Percentiles rank a stretch among this genome's conserved stretches.
These are phyloP conservation scores for Elongisporangium prolatum DNA, from an alignment of 352 stramenopile genomes.

Conservation along the genomic window DNA sequence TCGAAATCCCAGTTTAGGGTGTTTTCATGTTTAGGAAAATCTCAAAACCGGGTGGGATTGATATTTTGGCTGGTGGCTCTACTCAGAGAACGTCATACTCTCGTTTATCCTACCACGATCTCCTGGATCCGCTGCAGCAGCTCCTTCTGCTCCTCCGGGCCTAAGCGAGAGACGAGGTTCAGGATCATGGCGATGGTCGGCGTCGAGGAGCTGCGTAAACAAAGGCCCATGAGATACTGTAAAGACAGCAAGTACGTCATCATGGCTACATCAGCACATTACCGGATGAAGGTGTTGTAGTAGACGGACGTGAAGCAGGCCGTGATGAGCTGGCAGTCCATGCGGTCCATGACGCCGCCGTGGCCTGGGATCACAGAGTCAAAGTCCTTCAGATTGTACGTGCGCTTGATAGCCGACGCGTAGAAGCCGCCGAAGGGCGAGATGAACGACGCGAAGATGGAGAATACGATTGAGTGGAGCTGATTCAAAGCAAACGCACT, in stretches of 20 bases:
- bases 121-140: conserved; percentile 65
- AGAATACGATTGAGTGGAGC: conserved; percentile 96
- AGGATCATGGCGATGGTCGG: conserved; percentile 70
- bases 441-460: conserved; percentile 96
- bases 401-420: conserved; percentile 98
- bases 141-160: conserved; percentile 63
- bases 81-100: not conserved
- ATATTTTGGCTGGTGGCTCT: not conserved
- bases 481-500: conserved; percentile 32
- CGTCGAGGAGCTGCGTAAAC: conserved; percentile 37
- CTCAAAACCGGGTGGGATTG: not conserved
- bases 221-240: conserved; percentile 5
- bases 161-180: conserved; percentile 64
- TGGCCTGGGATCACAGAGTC: conserved; percentile 98
- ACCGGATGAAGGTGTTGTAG: conserved; percentile 97
- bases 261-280: conserved; percentile 11
- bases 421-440: conserved; percentile 99
- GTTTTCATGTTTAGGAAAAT: not conserved
- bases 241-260: not conserved
- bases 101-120: conserved; percentile 36
- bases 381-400: conserved; percentile 99
- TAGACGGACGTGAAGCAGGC: conserved; percentile 95
- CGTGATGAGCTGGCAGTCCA: conserved; percentile 97
- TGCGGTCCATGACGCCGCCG: conserved; percentile 95
- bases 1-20: not conserved